Base-by-base conservation (phyloP, 2,329 filamentous ascomycete species). In the Dactylellina sp. region DNA sequence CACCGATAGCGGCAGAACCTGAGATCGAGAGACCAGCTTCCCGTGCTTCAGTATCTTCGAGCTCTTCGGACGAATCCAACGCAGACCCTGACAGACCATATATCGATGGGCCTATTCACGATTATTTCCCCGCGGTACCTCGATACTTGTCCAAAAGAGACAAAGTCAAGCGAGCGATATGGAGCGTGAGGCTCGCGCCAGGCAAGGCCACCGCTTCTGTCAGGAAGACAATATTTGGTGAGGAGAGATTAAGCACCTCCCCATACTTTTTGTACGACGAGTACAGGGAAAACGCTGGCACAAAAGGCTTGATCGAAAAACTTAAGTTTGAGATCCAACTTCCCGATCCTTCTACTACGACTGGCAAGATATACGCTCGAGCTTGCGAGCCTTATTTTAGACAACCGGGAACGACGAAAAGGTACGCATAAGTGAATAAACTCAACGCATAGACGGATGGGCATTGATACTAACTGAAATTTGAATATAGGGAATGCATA, bases 181-280 rank as follows among this genome's bases (percentile, higher is more conserved):
- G 68, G 53, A 64, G 40, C 25, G 68, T 65, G 2, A 60, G 52
- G 28, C 59, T 59, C 24, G 60, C 68, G 6, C 68, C 68, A 3
- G 37, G 46, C 14, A 64, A 65, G 16, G 68, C 60, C 18, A 60
- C 68, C n/a, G 68, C 60, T 14, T 72, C 60, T 12, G 52, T 72
- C 11, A 65, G 52, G 39, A 72, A 65, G 28, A 49, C 60, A 4
- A 46, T 72, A 16, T 55, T 72, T n/a, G 68, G 68, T 24, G 60
- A 64, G 20, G 60, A 72, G 20, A 53, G 24, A 39, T 72, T 59
- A 60, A 65, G 60, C 20, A 59, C 28, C 1, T 64, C 59, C 14
- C 68, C 68, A 18, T 72, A 72, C 40, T 72, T 72, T 25, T n/a
- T 72, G 24, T 44, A 65, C 22, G 68, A 72, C 20, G 68, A 72